Conservation (phyloP, 2,329 filamentous ascomycete genomes). For the Cryphonectria parasitica region DNA sequence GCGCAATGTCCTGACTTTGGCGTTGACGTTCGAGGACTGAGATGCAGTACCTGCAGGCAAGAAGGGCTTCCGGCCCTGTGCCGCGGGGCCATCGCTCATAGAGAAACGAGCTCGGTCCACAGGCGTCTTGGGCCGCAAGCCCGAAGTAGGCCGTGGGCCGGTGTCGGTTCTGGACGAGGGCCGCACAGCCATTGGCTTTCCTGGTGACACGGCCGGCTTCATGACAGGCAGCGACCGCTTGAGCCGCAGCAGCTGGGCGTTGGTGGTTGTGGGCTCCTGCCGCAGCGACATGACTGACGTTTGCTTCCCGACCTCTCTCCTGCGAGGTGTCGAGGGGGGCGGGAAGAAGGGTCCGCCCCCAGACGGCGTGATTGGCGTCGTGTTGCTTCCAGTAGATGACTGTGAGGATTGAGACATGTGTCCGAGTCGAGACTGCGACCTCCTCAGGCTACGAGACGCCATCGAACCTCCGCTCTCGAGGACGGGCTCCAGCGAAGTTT, state of each 20-base stretch:
- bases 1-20: constrained; percentile 72
- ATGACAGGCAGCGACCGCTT: constrained; percentile 69
- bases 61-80: constrained; percentile 71
- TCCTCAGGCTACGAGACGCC: constrained; percentile 55
- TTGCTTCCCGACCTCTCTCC: constrained; percentile 62
- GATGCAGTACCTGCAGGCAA: constrained; percentile 71
- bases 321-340: constrained; percentile 60
- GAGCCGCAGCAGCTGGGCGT: constrained; percentile 65
- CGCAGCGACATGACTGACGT: constrained; percentile 58
- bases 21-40: constrained; percentile 72
- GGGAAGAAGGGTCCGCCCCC: constrained; percentile 55
- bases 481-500: constrained; percentile 85
- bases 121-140: constrained; percentile 71
- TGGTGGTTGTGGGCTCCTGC: constrained; percentile 67
- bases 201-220: constrained; percentile 54
- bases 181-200: constrained; percentile 52
- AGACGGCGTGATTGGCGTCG: constrained; percentile 60
- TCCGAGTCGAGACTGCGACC: constrained; percentile 69
- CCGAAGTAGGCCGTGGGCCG: constrained; percentile 51
- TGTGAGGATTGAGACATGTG: constrained; percentile 73
- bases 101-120: constrained; percentile 61
- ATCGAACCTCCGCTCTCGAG: constrained; percentile 84
- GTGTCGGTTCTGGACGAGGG: constrained; percentile 63
- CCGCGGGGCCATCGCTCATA: constrained; percentile 52
- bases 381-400: constrained; percentile 53